These are phyloP conservation scores for Xanthoceras sorbifolium DNA, from an alignment of 345 rosid species.

Conservation along the genomic window DNA sequence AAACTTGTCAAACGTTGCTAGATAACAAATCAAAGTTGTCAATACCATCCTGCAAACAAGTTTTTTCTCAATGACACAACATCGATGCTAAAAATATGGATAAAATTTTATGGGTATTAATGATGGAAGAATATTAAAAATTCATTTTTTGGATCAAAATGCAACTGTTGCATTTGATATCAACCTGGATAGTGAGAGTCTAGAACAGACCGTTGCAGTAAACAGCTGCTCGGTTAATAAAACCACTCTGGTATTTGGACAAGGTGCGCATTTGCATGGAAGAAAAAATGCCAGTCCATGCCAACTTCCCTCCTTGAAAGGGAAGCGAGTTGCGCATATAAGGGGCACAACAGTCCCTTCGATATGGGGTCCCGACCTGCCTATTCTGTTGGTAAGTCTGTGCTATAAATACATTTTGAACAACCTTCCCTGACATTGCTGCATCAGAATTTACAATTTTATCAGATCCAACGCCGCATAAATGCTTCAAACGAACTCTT, in stretches of 20 bases:
- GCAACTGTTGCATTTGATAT: conserved; percentile 31
- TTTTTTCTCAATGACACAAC: not conserved
- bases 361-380: conserved; percentile 61
- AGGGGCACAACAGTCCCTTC: conserved; percentile 56
- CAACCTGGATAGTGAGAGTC: conserved; percentile 61
- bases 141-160: conserved; percentile 23
- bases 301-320: conserved; percentile 71
- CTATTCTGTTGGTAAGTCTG: conserved; percentile 61
- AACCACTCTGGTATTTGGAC: conserved; percentile 55
- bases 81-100: not conserved
- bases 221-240: conserved; percentile 56
- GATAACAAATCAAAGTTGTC: not conserved
- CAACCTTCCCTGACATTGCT: conserved; percentile 79
- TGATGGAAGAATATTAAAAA: conserved; percentile 1
- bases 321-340: conserved; percentile 60
- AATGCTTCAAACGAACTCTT: not conserved
- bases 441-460: conserved; percentile 58
- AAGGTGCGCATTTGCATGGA: conserved; percentile 65
- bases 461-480: conserved; percentile 35
- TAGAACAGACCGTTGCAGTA: conserved; percentile 96
- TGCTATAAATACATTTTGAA: conserved; percentile 77
- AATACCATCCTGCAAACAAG: conserved; percentile 16
- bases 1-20: not conserved
- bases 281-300: conserved; percentile 62
- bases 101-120: conserved; percentile 2